These are phyloP conservation scores for Exophiala calicioides DNA, from an alignment of 2,329 filamentous ascomycete genomes.

Conservation along the genomic window DNA sequence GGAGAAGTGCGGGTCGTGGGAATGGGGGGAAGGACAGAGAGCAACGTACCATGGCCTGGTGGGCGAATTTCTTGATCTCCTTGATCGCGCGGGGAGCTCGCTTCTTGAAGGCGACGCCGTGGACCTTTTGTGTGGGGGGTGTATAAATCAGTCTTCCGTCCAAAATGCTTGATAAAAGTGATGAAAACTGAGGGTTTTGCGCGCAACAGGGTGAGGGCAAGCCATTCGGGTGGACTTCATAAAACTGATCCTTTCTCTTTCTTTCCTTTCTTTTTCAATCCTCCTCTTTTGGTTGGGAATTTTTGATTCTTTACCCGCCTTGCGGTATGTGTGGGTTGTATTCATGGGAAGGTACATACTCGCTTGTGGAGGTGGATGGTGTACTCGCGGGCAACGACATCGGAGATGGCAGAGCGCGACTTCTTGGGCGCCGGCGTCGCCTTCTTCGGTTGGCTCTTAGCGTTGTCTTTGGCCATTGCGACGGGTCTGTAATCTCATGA, in stretches of 20 bases:
- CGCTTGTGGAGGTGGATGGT: constrained; percentile 99
- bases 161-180: constrained; percentile 47
- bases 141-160: constrained; percentile 67
- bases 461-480: constrained; percentile 32
- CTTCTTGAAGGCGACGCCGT: constrained; percentile 99
- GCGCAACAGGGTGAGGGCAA: constrained; percentile 29
- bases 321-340: too few species aligned
- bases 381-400: constrained; percentile 99
- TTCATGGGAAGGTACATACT: constrained; percentile 60
- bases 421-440: constrained; percentile 67
- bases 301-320: constrained; percentile 26
- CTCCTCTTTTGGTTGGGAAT: background rate
- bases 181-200: constrained; percentile 3
- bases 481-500: constrained; percentile 8
- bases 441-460: constrained; percentile 61
- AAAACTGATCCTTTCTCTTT: constrained; percentile 57
- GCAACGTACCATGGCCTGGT: constrained; percentile 87
- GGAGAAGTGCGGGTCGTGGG: too few species aligned
- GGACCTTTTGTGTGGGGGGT: constrained; percentile 64
- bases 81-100: constrained; percentile 97
- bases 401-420: constrained; percentile 90
- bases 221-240: constrained; percentile 67
- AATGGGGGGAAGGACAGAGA: constrained; percentile 4
- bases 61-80: constrained; percentile 96
- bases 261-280: background rate